Percentiles rank a stretch among this genome's conserved stretches.
These are phyloP conservation scores for Septoria linicola DNA, from an alignment of 2,329 filamentous ascomycete genomes.

Conservation along the genomic window DNA sequence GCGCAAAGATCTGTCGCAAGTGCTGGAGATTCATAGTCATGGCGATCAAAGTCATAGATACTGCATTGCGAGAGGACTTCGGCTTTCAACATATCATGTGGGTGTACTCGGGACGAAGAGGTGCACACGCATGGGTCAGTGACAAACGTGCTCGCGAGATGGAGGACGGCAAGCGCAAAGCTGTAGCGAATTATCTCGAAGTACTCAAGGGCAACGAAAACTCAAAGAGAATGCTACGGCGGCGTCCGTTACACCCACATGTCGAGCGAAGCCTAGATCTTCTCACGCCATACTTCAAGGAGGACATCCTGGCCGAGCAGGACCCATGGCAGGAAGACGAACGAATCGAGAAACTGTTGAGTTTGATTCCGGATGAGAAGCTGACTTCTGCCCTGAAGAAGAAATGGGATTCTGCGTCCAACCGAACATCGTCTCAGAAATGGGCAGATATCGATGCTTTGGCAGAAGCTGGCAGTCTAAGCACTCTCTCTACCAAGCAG, in stretches of 20 bases:
- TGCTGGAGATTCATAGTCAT: slow-evolving; percentile 98
- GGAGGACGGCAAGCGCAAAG: slow-evolving; percentile 80
- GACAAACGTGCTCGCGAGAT: slow-evolving; percentile 81
- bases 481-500: slow-evolving; percentile 53
- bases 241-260: slow-evolving; percentile 86
- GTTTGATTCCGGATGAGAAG: slow-evolving; percentile 76
- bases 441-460: slow-evolving; percentile 92
- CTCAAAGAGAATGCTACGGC: slow-evolving; percentile 78
- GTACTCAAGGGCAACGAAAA: slow-evolving; percentile 83
- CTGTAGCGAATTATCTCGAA: slow-evolving; percentile 86
- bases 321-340: slow-evolving; percentile 76
- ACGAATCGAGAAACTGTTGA: slow-evolving; percentile 73
- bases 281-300: slow-evolving; percentile 78
- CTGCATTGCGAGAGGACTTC: slow-evolving; percentile 86
- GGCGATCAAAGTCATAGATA: slow-evolving; percentile 91
- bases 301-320: slow-evolving; percentile 77
- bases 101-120: slow-evolving; percentile 96
- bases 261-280: slow-evolving; percentile 80
- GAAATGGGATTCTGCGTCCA: slow-evolving; percentile 86
- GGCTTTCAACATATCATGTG: slow-evolving; percentile 96
- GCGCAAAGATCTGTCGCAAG: slow-evolving; percentile 87
- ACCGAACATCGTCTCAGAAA: slow-evolving; percentile 73
- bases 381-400: slow-evolving; percentile 77
- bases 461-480: slow-evolving; percentile 75
- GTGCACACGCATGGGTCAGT: slow-evolving; percentile 97